These are phyloP conservation scores for Calonectria honghensis DNA, from an alignment of 2,329 filamentous ascomycete species.

Conservation along the genomic window DNA sequence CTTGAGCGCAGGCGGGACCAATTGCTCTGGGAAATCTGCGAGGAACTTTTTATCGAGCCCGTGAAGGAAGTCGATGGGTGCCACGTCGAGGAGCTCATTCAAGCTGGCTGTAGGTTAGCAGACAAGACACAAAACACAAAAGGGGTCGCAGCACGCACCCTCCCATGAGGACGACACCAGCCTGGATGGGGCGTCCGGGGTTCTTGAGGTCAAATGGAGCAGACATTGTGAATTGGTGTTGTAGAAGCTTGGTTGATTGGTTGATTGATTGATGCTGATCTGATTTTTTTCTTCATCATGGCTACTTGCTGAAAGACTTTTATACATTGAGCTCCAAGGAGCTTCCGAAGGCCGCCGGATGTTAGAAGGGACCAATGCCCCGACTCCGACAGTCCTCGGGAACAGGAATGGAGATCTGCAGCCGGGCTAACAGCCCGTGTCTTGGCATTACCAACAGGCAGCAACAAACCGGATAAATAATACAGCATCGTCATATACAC, in stretches of 20 bases:
- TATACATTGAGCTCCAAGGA: background rate
- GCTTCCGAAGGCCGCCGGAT: background rate
- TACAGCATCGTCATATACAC: background rate
- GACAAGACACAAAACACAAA: background rate
- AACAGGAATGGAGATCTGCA: background rate
- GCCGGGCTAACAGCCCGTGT: background rate
- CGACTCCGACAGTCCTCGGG: background rate
- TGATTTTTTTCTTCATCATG: background rate
- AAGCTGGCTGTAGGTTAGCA: slow-evolving; percentile 45
- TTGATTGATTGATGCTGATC: background rate
- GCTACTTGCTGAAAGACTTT: background rate
- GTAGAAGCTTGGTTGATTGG: background rate
- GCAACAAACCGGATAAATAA: background rate
- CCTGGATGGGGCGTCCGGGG: slow-evolving; percentile 36
- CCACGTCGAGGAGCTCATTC: slow-evolving; percentile 61
- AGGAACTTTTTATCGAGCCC: slow-evolving; percentile 45
- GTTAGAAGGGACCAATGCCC: background rate
- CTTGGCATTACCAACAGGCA: background rate
- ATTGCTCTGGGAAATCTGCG: slow-evolving; percentile 41
- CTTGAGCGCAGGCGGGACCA: slow-evolving; percentile 42
- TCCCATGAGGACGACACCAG: slow-evolving; percentile 46
- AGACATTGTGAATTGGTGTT: slow-evolving; percentile 9
- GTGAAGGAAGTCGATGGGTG: slow-evolving; percentile 57
- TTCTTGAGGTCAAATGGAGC: slow-evolving; percentile 21
- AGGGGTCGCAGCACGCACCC: slow-evolving; percentile 5